Evolutionary conservation across 441 rosid genomes (phyloP).

Genomic region (Populus hybrid): DNA sequence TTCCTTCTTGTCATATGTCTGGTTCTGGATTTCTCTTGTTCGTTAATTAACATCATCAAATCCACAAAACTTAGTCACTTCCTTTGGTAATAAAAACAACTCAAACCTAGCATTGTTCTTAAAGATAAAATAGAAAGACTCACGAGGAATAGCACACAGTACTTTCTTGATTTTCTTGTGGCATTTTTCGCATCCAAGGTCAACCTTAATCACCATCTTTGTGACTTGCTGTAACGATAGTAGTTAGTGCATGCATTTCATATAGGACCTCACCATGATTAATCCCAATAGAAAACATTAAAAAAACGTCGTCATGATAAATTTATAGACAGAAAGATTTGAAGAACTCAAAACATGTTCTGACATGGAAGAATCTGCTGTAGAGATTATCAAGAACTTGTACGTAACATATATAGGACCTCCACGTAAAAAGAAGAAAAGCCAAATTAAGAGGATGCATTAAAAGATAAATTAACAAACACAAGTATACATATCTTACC

Average conservation of each 20-base stretch:
- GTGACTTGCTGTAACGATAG: constrained; percentile 31
- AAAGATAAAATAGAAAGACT: constrained; percentile 18
- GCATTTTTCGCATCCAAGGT: constrained; percentile 59
- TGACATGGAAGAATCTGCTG: no score
- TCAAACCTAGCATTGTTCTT: neutral
- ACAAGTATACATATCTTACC: no score
- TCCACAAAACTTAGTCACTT: constrained; percentile 36
- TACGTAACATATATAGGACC: no score
- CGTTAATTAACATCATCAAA: constrained; percentile 17
- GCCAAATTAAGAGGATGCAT: no score
- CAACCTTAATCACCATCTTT: constrained; percentile 55
- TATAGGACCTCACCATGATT: neutral
- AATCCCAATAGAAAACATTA: neutral
- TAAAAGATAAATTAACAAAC: no score
- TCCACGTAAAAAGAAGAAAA: no score
- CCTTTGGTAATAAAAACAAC: neutral
- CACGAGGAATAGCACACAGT: constrained; percentile 64
- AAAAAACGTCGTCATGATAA: neutral
- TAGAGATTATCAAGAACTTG: no score
- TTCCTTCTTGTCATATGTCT: constrained; percentile 50
- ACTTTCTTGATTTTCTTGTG: constrained; percentile 68
- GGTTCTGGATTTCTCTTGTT: constrained; percentile 72
- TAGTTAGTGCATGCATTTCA: no score
- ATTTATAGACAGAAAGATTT: no score
- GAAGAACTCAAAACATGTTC: no score